A percentile compares a stretch with the other conserved stretches of the same genome.
Conservation (phyloP, 2,329 filamentous ascomycete genomes). For the Colletotrichum magnum region DNA sequence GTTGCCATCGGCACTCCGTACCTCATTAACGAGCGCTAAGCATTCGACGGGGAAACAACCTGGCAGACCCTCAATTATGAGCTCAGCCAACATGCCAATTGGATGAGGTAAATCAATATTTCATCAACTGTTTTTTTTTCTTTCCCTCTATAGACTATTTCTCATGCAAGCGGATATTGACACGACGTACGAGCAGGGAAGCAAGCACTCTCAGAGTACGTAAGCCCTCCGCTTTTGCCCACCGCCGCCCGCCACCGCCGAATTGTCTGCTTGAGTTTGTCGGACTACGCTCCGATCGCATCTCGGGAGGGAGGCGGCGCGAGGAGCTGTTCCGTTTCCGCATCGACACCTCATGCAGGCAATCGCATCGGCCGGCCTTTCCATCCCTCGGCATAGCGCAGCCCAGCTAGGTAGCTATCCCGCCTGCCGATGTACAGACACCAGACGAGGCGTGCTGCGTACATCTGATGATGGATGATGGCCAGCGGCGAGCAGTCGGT, state of each 20-base stretch:
- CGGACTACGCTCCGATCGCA: constrained; percentile 40
- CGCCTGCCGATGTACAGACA: neutral
- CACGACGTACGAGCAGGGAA: too few species aligned
- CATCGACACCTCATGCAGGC: constrained; percentile 25
- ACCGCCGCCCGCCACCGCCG: constrained; percentile 8
- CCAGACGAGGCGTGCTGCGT: neutral
- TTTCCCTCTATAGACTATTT: too few species aligned
- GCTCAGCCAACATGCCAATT: neutral
- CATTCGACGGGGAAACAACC: constrained; percentile 18
- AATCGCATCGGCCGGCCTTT: constrained; percentile 21
- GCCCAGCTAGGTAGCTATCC: neutral
- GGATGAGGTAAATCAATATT: constrained; percentile 1
- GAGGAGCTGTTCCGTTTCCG: constrained; percentile 31
- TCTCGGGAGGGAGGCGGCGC: constrained; percentile 35
- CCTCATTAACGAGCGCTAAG: constrained; percentile 22
- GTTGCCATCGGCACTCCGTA: constrained; percentile 20
- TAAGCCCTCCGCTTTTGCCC: constrained; percentile 25
- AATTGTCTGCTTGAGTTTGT: constrained; percentile 14
- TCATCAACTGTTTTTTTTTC: neutral
- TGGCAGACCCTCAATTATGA: constrained; percentile 22
- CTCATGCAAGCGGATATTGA: too few species aligned
- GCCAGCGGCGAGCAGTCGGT: constrained; percentile 6
- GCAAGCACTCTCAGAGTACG: constrained; percentile 3
- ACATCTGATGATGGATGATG: constrained; percentile 28
- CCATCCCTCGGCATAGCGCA: constrained; percentile 23